These are phyloP conservation scores for Zasmidium citrigriseum DNA, from an alignment of 2,329 filamentous ascomycete species.

Conservation along the genomic window DNA sequence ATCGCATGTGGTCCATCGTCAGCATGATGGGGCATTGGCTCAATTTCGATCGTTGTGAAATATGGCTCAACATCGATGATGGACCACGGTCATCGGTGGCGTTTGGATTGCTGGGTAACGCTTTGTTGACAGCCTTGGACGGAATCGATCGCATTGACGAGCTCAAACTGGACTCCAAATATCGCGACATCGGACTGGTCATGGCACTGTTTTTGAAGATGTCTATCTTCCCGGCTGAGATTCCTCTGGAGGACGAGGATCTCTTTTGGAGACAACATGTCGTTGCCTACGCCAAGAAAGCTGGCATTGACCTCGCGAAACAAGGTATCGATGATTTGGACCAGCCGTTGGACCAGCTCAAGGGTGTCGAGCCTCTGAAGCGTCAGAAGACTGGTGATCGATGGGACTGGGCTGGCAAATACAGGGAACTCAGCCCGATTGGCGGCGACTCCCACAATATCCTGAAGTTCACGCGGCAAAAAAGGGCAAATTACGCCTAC, in stretches of 20 bases:
- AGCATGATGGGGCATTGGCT: slow-evolving; percentile 14
- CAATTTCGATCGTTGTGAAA: neutral
- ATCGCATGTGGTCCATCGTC: slow-evolving; percentile 12
- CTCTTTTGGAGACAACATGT: slow-evolving; percentile 12
- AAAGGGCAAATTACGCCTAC: slow-evolving; percentile 14
- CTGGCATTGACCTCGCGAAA: slow-evolving; percentile 14
- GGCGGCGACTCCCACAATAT: slow-evolving; percentile 17
- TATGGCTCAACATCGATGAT: slow-evolving; percentile 14
- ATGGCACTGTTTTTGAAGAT: slow-evolving; percentile 10
- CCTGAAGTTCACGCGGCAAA: slow-evolving; percentile 9
- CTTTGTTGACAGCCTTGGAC: slow-evolving; percentile 17
- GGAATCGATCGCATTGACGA: slow-evolving; percentile 14
- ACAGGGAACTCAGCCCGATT: slow-evolving; percentile 2
- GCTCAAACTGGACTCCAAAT: slow-evolving; percentile 17
- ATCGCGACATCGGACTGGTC: slow-evolving; percentile 20
- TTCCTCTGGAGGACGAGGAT: neutral
- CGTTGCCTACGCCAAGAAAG: slow-evolving; percentile 20
- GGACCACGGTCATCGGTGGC: slow-evolving; percentile 9
- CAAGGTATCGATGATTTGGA: slow-evolving; percentile 6
- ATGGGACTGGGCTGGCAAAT: slow-evolving; percentile 3
- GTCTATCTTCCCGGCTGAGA: neutral
- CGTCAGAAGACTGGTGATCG: neutral
- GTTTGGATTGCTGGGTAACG: slow-evolving; percentile 8
- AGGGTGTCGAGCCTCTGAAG: neutral
- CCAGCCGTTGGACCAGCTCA: neutral